Conservation (phyloP, 768 basidiomycete genomes). For the Trametes cinnabarina region DNA sequence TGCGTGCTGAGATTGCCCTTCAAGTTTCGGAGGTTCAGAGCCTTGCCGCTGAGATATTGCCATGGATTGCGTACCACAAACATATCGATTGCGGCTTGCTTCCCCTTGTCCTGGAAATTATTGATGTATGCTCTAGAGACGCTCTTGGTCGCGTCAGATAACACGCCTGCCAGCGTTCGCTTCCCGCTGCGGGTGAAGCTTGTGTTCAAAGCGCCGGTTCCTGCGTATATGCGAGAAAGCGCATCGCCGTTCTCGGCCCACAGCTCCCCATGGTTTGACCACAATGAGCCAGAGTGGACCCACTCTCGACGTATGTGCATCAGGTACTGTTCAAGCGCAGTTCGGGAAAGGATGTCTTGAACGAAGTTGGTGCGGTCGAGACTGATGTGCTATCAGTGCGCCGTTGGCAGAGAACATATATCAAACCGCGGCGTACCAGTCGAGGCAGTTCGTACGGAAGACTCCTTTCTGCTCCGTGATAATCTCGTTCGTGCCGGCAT, state of each 20-base stretch:
- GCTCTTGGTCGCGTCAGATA: slow-evolving; percentile 96
- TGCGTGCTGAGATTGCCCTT: slow-evolving; percentile 94
- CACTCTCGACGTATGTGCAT: slow-evolving; percentile 75
- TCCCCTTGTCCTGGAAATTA: slow-evolving; percentile 94
- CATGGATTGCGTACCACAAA: slow-evolving; percentile 63
- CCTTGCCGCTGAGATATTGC: neutral
- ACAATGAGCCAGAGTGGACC: slow-evolving; percentile 64
- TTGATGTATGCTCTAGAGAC: slow-evolving; percentile 96
- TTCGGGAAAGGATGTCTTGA: slow-evolving; percentile 88
- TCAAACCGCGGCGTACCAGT: slow-evolving; percentile 58
- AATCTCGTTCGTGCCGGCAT: slow-evolving; percentile 59
- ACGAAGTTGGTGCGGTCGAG: slow-evolving; percentile 97
- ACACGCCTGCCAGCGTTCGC: slow-evolving; percentile 85
- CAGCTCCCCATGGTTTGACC: slow-evolving; percentile 86
- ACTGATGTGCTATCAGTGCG: slow-evolving; percentile 38
- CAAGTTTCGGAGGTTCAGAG: neutral
- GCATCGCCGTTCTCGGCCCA: slow-evolving; percentile 99
- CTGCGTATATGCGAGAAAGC: slow-evolving; percentile 91
- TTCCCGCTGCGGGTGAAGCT: slow-evolving; percentile 95
- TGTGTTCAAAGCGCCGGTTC: slow-evolving; percentile 90
- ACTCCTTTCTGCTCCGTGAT: slow-evolving; percentile 90
- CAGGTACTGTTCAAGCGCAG: slow-evolving; percentile 80
- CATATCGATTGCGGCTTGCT: slow-evolving; percentile 94
- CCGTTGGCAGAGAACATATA: too few species aligned
- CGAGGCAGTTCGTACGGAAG: slow-evolving; percentile 93